Percentiles rank a stretch among this genome's conserved stretches.
Evolutionary conservation across 805 yeast species (phyloP).

Genomic region (Hanseniaspora guilliermondii): DNA sequence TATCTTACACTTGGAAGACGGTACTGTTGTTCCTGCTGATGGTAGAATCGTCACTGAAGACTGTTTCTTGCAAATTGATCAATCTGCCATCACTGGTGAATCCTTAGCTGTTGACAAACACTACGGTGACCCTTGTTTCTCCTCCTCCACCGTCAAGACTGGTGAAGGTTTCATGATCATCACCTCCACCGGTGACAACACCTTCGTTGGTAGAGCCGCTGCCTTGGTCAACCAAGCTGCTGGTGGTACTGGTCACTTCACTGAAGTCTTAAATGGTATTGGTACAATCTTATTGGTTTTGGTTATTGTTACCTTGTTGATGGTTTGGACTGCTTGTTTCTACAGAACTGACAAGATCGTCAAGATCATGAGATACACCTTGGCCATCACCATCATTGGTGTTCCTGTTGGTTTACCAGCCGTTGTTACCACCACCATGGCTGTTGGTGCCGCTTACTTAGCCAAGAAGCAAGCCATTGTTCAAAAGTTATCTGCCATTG

Average conservation of each 20-base stretch:
- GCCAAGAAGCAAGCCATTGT: conserved; percentile 96
- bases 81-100: conserved; percentile 96
- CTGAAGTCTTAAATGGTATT: conserved; percentile 94
- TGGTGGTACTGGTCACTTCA: conserved; percentile 89
- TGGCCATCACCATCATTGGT: conserved; percentile 94
- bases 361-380: conserved; percentile 76
- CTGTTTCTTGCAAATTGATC: conserved; percentile 81
- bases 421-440: conserved; percentile 97
- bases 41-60: conserved; percentile 82
- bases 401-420: conserved; percentile 98
- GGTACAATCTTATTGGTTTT: conserved; percentile 84
- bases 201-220: conserved; percentile 96
- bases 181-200: conserved; percentile 89
- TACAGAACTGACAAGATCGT: conserved; percentile 84
- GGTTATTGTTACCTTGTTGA: conserved; percentile 73
- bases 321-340: conserved; percentile 90
- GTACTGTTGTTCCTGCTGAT: conserved; percentile 85
- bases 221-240: conserved; percentile 90
- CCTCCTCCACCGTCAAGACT: conserved; percentile 88
- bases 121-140: conserved; percentile 74
- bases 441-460: conserved; percentile 98
- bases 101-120: conserved; percentile 89
- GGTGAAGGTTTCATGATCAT: conserved; percentile 93
- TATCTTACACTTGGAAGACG: conserved; percentile 81
- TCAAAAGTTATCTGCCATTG: conserved; percentile 91